A percentile compares a stretch with the other conserved stretches of the same genome.
phyloP scores from a whole-genome alignment of 768 basidiomycete species.

The Dioszegia hungarica region DNA sequence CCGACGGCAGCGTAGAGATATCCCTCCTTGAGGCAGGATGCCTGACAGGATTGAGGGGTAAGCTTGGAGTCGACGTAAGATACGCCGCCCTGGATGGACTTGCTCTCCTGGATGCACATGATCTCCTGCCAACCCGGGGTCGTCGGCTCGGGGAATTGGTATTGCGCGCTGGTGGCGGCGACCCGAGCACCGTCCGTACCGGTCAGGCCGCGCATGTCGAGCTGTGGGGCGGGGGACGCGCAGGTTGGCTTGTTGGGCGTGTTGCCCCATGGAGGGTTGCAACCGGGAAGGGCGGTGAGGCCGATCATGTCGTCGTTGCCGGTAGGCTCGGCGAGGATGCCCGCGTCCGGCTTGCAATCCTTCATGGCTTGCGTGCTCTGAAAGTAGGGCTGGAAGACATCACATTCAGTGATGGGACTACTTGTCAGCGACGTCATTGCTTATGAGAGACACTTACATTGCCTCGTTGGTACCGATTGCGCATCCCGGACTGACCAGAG shows the following conservation, averaged over 20 bases:
- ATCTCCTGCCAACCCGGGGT: conserved; percentile 29
- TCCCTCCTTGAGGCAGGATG: conserved; percentile 11
- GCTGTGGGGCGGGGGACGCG: conserved; percentile 15
- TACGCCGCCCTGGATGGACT: conserved; percentile 3
- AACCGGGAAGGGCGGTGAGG: conserved; percentile 33
- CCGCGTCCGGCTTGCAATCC: conserved; percentile 30
- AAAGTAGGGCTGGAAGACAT: conserved; percentile 21
- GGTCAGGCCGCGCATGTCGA: conserved; percentile 20
- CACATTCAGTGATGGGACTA: conserved; percentile 23
- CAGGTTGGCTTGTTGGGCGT: conserved; percentile 33
- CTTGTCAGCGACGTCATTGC: conserved; percentile 8
- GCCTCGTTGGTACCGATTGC: conserved; percentile 13
- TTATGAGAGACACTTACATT: conserved; percentile 13
- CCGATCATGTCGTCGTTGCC: conserved; percentile 30
- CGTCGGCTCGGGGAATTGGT: conserved; percentile 18
- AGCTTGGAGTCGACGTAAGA: conserved; percentile 10
- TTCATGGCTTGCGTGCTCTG: conserved; percentile 7
- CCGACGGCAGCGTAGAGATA: conserved; percentile 12
- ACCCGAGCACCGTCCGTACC: conserved; percentile 30
- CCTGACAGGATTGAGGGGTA: conserved; percentile 15
- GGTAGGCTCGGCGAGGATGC: conserved; percentile 18
- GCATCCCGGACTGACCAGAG: conserved; percentile 51
- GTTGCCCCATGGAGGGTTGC: conserved; percentile 41
- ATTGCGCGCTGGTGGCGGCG: conserved; percentile 12
- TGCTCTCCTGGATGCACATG: conserved; percentile 18